A percentile compares a stretch with the other conserved stretches of the same genome.
These are phyloP conservation scores for Trichosporon faecale DNA, from an alignment of 1,284 basidiomycete species.

Conservation along the genomic window DNA sequence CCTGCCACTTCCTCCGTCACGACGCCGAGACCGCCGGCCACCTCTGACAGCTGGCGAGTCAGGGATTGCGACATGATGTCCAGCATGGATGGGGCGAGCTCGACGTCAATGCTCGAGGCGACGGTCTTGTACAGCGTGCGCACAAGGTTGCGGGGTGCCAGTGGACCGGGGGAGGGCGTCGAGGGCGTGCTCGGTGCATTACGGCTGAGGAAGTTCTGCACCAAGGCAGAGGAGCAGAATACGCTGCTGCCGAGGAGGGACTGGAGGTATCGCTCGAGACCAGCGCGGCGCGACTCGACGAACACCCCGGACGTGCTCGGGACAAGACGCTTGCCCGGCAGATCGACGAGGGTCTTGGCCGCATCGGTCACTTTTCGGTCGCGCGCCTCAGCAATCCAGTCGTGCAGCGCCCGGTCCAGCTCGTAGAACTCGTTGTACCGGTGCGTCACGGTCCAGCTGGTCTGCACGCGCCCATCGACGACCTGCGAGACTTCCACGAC, in stretches of 20 bases:
- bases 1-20: constrained; percentile 61
- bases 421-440: constrained; percentile 91
- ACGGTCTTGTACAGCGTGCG: constrained; percentile 78
- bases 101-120: constrained; percentile 70
- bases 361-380: not conserved
- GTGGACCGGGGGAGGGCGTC: not conserved
- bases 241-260: constrained; percentile 67
- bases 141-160: constrained; percentile 63
- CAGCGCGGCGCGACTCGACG: constrained; percentile 72
- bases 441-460: constrained; percentile 86
- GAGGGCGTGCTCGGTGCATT: constrained; percentile 17
- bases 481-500: constrained; percentile 87
- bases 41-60: constrained; percentile 80
- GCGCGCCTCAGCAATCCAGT: constrained; percentile 28
- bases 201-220: constrained; percentile 81
- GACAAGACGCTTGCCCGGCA: constrained; percentile 87
- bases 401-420: constrained; percentile 73
- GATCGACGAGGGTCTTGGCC: constrained; percentile 56
- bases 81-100: constrained; percentile 88
- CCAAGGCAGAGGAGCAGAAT: constrained; percentile 77
- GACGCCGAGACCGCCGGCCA: constrained; percentile 72
- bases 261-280: constrained; percentile 84
- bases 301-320: constrained; percentile 71
- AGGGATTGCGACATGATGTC: constrained; percentile 70
- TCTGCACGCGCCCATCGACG: constrained; percentile 70